phyloP scores from a whole-genome alignment of 139 green algal species.

The Pycnococcus provasolii region DNA sequence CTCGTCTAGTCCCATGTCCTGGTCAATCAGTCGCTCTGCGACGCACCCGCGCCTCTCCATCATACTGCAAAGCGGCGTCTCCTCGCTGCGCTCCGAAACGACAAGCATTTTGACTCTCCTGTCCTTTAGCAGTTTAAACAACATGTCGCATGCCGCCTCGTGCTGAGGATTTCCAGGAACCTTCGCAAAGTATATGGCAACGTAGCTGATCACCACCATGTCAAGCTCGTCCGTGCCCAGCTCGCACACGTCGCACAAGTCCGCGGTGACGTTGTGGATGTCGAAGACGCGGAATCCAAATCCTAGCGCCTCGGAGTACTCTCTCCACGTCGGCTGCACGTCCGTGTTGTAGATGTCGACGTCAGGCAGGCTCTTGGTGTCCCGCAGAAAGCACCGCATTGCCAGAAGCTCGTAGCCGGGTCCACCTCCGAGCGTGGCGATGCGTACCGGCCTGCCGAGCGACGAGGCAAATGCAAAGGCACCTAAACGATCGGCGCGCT shows the following conservation, averaged over 20 bases:
- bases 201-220: no score
- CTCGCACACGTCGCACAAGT: not conserved
- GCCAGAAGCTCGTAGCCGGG: constrained; percentile 16
- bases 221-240: no score
- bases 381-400: not conserved
- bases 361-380: not conserved
- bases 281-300: constrained; percentile 4
- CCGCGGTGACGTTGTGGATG: constrained; percentile 6
- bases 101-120: no score
- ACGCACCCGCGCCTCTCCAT: no score
- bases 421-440: constrained; percentile 7
- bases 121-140: no score
- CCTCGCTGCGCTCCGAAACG: no score
- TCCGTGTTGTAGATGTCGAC: constrained; percentile 12
- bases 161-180: no score
- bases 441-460: not conserved
- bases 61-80: no score
- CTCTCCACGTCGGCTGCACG: constrained; percentile 1
- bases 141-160: no score
- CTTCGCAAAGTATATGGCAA: no score
- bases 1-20: constrained; percentile 2
- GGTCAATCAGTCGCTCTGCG: not conserved
- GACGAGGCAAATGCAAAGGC: not conserved
- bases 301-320: not conserved
- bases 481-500: not conserved